Conservation (phyloP, 164 flowering plant species). For the Stephania japonica region DNA sequence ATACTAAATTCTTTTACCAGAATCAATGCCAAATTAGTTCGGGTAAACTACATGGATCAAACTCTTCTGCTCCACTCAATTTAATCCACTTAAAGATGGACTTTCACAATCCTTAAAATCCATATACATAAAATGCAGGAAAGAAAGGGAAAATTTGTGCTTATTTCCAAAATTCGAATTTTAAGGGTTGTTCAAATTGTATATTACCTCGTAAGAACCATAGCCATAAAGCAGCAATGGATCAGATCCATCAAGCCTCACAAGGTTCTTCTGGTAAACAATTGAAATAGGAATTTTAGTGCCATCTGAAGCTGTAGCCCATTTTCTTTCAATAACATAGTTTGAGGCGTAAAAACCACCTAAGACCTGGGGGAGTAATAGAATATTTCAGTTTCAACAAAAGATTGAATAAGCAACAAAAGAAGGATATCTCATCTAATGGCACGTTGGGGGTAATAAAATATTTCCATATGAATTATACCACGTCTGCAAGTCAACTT, state of each 20-base stretch:
- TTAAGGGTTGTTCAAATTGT: neutral
- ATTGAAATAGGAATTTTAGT: slow-evolving; percentile 71
- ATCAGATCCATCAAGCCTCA: slow-evolving; percentile 84
- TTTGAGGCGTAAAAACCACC: slow-evolving; percentile 77
- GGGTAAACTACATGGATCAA: too few relatives aligned
- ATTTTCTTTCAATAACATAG: slow-evolving; percentile 78
- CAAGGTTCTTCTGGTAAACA: slow-evolving; percentile 55
- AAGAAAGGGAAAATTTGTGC: too few relatives aligned
- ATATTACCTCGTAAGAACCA: slow-evolving; percentile 91
- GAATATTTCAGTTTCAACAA: neutral
- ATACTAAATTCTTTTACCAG: too few relatives aligned
- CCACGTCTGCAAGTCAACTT: neutral
- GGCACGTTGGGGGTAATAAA: slow-evolving; percentile 35
- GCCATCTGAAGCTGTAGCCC: slow-evolving; percentile 84
- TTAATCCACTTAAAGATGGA: too few relatives aligned
- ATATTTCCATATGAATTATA: neutral
- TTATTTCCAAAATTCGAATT: too few relatives aligned
- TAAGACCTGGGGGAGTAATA: slow-evolving; percentile 46
- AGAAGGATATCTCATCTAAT: too few relatives aligned
- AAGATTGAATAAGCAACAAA: neutral
- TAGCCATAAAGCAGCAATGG: slow-evolving; percentile 86
- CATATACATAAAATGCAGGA: too few relatives aligned
- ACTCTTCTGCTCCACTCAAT: too few relatives aligned
- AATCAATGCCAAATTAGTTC: too few relatives aligned
- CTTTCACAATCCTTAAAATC: too few relatives aligned